Evolutionary conservation across 1,139 yeast genomes (phyloP).

Genomic region (Hyphopichia khmerensis): DNA sequence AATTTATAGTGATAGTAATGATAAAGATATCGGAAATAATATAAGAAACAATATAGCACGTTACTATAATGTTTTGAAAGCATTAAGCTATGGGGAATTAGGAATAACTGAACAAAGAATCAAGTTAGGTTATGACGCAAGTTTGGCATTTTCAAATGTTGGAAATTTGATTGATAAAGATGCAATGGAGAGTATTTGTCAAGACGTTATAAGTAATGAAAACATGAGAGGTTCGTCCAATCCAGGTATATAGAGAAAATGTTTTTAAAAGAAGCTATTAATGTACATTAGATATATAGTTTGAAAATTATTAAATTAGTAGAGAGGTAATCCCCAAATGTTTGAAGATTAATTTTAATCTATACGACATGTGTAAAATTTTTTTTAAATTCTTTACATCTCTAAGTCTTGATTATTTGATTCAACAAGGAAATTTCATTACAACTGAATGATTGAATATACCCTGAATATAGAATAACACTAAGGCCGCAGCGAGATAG

Average conservation of each 20-base stretch:
- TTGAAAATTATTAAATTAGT: background rate
- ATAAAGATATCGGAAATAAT: constrained; percentile 54
- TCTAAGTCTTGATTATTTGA: too few relatives aligned
- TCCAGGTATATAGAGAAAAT: background rate
- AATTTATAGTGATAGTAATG: constrained; percentile 90
- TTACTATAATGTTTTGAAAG: constrained; percentile 79
- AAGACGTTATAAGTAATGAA: constrained; percentile 70
- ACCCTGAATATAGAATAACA: too few relatives aligned
- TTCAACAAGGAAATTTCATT: too few relatives aligned
- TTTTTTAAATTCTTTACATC: too few relatives aligned
- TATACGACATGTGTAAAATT: too few relatives aligned
- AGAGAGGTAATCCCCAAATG: background rate
- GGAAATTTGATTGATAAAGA: constrained; percentile 77
- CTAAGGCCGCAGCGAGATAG: background rate
- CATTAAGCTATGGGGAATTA: constrained; percentile 76
- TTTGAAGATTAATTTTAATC: too few relatives aligned
- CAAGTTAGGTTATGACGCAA: constrained; percentile 83
- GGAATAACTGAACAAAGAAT: constrained; percentile 85
- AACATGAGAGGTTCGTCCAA: constrained; percentile 61
- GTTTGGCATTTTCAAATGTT: constrained; percentile 71
- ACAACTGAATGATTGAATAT: too few relatives aligned
- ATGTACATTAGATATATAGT: background rate
- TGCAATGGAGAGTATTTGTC: constrained; percentile 70
- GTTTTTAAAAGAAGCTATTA: background rate
- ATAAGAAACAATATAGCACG: constrained; percentile 76